Percentiles rank a stretch among this genome's conserved stretches.
phyloP scores from a whole-genome alignment of 1,284 basidiomycete species.

The Leccinum subrobustum region DNA sequence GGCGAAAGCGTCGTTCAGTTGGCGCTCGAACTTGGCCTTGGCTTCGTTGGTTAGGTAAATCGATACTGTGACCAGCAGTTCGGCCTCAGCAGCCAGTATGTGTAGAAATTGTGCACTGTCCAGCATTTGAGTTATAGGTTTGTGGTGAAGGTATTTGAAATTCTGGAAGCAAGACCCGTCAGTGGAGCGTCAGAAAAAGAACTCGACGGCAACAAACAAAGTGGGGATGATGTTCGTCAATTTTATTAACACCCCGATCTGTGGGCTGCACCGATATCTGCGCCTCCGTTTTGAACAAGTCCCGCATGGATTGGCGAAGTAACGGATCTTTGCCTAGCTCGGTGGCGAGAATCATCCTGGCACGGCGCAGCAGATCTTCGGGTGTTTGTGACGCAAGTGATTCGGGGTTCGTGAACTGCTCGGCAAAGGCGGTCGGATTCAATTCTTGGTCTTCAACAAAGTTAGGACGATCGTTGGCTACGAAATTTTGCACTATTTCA shows the following conservation, averaged over 20 bases:
- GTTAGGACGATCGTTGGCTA: conserved; percentile 55
- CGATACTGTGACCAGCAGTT: conserved; percentile 80
- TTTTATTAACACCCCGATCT: conserved; percentile 87
- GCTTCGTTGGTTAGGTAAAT: conserved; percentile 69
- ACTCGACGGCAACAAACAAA: conserved; percentile 61
- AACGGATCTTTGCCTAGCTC: conserved; percentile 95
- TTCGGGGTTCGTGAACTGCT: conserved; percentile 74
- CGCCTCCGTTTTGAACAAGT: conserved; percentile 76
- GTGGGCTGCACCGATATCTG: conserved; percentile 87
- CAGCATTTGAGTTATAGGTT: conserved; percentile 75
- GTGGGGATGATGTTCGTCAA: conserved; percentile 88
- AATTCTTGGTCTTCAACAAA: conserved; percentile 80
- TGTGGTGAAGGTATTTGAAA: conserved; percentile 93
- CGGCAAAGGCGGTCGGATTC: conserved; percentile 70
- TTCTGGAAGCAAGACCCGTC: conserved; percentile 49
- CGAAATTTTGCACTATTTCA: conserved; percentile 80
- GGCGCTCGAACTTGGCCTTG: conserved; percentile 65
- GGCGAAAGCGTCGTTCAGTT: conserved; percentile 79
- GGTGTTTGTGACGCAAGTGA: conserved; percentile 52
- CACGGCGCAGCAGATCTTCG: conserved; percentile 68
- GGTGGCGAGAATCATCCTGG: conserved; percentile 84
- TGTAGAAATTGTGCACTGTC: conserved; percentile 83
- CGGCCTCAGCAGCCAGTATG: conserved; percentile 89
- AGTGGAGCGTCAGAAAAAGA: conserved; percentile 1
- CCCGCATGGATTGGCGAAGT: conserved; percentile 79